Evolutionary conservation across 2,329 filamentous ascomycete species (phyloP).

Genomic region (Aspergillus jensenii): DNA sequence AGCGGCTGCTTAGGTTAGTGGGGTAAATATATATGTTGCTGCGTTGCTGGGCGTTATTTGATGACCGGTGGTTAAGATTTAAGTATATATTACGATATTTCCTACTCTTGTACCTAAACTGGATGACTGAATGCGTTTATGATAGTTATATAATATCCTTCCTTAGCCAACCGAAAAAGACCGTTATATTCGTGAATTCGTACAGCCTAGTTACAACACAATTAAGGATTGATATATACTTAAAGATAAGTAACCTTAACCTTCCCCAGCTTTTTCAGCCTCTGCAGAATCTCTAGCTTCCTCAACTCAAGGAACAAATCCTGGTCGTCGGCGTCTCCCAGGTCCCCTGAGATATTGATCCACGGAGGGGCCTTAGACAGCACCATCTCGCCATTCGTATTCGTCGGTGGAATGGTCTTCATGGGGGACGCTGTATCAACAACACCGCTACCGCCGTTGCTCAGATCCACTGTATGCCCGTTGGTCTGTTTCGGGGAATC

Average conservation of each 20-base stretch:
- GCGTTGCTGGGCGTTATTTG: neutral
- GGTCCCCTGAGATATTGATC: slow-evolving; percentile 24
- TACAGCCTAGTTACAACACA: neutral
- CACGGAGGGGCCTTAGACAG: slow-evolving; percentile 16
- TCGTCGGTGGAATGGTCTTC: slow-evolving; percentile 10
- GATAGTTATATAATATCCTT: neutral
- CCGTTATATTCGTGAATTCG: neutral
- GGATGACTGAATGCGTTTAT: neutral
- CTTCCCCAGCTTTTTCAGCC: slow-evolving; percentile 32
- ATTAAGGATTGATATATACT: neutral
- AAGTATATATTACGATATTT: neutral
- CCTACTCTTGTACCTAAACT: neutral
- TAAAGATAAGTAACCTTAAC: slow-evolving; percentile 18
- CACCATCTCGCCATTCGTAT: slow-evolving; percentile 17
- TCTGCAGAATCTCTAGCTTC: slow-evolving; percentile 36
- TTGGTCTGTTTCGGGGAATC: neutral
- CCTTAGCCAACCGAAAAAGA: neutral
- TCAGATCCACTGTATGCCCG: neutral
- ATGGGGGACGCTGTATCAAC: neutral
- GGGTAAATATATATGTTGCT: neutral
- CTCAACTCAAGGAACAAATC: slow-evolving; percentile 35
- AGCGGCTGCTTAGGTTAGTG: neutral
- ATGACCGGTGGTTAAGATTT: neutral
- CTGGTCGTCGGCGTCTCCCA: slow-evolving; percentile 37
- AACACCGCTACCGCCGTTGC: neutral